Percentiles rank a stretch among this genome's conserved stretches.
Conservation (phyloP, 495 filamentous ascomycete species). For the Pyrenula aspistea region DNA sequence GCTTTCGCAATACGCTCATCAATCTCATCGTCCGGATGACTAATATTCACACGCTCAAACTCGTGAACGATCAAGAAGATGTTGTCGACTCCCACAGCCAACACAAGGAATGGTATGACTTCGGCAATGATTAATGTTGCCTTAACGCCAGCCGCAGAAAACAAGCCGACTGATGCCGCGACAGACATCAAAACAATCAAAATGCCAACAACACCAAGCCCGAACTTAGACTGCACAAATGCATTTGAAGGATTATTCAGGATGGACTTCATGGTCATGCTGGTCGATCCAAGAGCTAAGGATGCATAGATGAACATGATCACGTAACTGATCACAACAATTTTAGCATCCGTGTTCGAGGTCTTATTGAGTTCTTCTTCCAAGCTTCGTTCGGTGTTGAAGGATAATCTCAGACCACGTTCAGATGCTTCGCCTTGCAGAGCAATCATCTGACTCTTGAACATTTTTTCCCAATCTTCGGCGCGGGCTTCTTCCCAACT, state of each 20-base stretch:
- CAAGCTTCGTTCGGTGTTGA: constrained; percentile 85
- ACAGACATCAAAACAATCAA: constrained; percentile 96
- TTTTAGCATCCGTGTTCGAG: constrained; percentile 95
- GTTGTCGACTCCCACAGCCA: constrained; percentile 95
- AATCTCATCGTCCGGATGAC: constrained; percentile 74
- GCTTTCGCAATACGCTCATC: constrained; percentile 74
- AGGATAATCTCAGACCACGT: constrained; percentile 74
- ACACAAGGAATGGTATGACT: constrained; percentile 92
- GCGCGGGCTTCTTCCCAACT: constrained; percentile 54
- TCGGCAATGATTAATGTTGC: constrained; percentile 96
- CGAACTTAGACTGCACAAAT: constrained; percentile 90
- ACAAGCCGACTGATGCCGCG: constrained; percentile 83
- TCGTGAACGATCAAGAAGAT: constrained; percentile 98
- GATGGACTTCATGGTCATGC: constrained; percentile 60
- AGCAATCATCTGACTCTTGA: constrained; percentile 55
- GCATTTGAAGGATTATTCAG: constrained; percentile 68
- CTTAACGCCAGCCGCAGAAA: constrained; percentile 79
- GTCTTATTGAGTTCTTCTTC: constrained; percentile 91
- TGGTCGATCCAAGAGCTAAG: constrained; percentile 78
- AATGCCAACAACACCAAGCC: constrained; percentile 83
- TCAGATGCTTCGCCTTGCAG: constrained; percentile 71
- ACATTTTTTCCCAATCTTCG: constrained; percentile 77
- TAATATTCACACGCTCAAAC: constrained; percentile 88
- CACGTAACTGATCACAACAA: constrained; percentile 92
- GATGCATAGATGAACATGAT: constrained; percentile 98